A percentile compares a stretch with the other conserved stretches of the same genome.
These are phyloP conservation scores for Ceratocystis lukuohia DNA, from an alignment of 2,329 filamentous ascomycete genomes.

Conservation along the genomic window DNA sequence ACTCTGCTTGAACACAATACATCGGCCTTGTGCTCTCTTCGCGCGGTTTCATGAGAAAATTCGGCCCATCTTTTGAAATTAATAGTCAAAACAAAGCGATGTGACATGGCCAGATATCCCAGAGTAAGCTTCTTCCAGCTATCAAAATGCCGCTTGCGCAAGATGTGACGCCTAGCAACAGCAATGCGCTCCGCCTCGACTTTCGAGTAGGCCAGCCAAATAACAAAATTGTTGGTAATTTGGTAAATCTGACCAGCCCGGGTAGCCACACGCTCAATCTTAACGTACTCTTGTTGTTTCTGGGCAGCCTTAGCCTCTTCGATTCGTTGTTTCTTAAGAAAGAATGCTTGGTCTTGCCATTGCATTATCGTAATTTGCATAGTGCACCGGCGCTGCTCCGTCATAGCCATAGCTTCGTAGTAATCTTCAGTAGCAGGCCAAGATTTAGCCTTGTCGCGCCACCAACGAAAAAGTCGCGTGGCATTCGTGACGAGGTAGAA, in stretches of 20 bases:
- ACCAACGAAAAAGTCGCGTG: constrained; percentile 17
- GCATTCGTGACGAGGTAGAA: constrained; percentile 8
- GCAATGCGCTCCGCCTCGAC: constrained; percentile 54
- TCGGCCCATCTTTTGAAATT: constrained; percentile 20
- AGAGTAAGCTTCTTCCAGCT: constrained; percentile 21
- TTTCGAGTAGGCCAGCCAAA: constrained; percentile 51
- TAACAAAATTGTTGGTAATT: constrained; percentile 32
- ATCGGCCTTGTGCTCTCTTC: constrained; percentile 16
- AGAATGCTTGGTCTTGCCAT: constrained; percentile 14
- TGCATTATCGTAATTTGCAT: constrained; percentile 17
- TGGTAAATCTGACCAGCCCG: constrained; percentile 54
- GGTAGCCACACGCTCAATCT: constrained; percentile 30
- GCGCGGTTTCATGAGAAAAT: constrained; percentile 4
- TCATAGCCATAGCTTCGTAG: constrained; percentile 17
- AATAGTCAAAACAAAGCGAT: constrained; percentile 11
- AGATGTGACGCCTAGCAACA: constrained; percentile 54
- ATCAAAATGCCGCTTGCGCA: constrained; percentile 37
- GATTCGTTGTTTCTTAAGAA: constrained; percentile 11
- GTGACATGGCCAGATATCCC: constrained; percentile 15
- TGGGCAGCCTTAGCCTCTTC: constrained; percentile 15
- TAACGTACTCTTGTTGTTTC: constrained; percentile 15
- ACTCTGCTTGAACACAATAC: constrained; percentile 16
- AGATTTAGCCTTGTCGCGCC: constrained; percentile 16
- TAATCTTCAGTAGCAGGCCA: constrained; percentile 17
- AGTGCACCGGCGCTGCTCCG: constrained; percentile 8